Evolutionary conservation across 306 rosid genomes (phyloP).

Genomic region (Echinosophora koreensis): DNA sequence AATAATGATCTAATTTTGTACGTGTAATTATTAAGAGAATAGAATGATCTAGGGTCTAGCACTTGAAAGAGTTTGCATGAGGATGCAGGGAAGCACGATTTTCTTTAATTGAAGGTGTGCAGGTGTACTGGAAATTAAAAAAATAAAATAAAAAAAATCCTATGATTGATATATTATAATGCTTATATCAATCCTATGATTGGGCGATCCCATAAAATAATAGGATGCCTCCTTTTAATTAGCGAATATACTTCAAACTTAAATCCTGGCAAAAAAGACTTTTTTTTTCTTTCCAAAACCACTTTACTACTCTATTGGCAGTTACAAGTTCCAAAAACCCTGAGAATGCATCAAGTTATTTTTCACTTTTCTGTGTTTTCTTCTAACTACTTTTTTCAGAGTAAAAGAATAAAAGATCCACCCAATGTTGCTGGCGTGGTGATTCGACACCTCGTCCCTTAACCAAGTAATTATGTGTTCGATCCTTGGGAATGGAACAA

Average conservation of each 20-base stretch:
- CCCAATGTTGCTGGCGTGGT: no score
- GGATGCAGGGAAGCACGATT: not conserved
- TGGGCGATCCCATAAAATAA: not conserved
- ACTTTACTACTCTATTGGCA: not conserved
- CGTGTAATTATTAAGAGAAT: slow-evolving; percentile 2
- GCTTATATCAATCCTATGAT: not conserved
- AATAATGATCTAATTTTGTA: slow-evolving; percentile 27
- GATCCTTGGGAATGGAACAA: no score
- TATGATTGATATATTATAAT: no score
- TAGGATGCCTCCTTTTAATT: not conserved
- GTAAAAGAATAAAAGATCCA: not conserved
- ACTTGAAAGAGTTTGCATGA: slow-evolving; percentile 19
- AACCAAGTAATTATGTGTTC: no score
- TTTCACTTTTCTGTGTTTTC: not conserved
- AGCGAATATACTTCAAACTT: not conserved
- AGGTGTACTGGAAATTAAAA: not conserved
- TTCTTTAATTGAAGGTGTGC: not conserved
- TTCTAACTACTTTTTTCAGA: not conserved
- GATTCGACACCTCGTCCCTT: no score
- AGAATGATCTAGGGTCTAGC: slow-evolving; percentile 17
- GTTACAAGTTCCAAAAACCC: not conserved
- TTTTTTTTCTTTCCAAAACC: not conserved
- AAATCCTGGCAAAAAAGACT: not conserved
- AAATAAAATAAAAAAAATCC: no score
- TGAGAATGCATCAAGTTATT: no score